Base-by-base conservation (phyloP, 768 basidiomycete genomes). In the Clavaria fumosa region DNA sequence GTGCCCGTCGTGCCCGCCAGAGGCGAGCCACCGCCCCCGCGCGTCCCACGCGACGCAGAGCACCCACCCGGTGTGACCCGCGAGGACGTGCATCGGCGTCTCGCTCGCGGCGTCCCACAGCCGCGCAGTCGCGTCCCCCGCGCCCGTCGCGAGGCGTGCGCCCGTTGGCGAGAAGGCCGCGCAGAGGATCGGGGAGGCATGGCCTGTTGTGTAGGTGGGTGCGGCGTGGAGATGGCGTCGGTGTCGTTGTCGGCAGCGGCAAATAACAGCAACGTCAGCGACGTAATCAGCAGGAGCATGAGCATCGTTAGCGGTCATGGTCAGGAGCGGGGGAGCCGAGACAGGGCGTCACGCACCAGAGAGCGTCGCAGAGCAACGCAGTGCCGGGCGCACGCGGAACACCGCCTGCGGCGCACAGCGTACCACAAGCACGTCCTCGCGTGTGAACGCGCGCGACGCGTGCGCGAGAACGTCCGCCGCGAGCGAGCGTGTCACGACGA, bases 1-100 rank as follows among this genome's bases (percentile, higher is more conserved):
- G 49, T 89, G 82, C 12, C 86, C 84, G 55, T 99, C 91, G 51
- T 96, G 81, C 0, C 90, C 90, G 1, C 95, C 95, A 3, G 85
- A 89, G 0, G 91, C 93, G 10, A 97, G 60, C 48, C 77, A 79
- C 31, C 89, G 63, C 52, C 96, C 91, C 66, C 84, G 69, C 0
- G 84, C 83, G 49, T 96, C 90, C 91, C 93, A 99, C 51, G 96
- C 95, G 4, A 90, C 84, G 47, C 89, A 96, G 2, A 97, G 67
- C 1, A 99, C 89, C 93, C 91, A 96, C 1, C 90, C 91, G 46
- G 76, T 75, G 51, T 99, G 95, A 0, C 95, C 95, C 0, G 69
- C 58, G 12, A 97, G 66, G 10, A 77, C 79, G 52, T 85, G 80
- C 27, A 83, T 85, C 1, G 95, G 93, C 4, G 75, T 80, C 55